phyloP scores from a whole-genome alignment of 1,284 basidiomycete species.

The Leccinum subfulvum region DNA sequence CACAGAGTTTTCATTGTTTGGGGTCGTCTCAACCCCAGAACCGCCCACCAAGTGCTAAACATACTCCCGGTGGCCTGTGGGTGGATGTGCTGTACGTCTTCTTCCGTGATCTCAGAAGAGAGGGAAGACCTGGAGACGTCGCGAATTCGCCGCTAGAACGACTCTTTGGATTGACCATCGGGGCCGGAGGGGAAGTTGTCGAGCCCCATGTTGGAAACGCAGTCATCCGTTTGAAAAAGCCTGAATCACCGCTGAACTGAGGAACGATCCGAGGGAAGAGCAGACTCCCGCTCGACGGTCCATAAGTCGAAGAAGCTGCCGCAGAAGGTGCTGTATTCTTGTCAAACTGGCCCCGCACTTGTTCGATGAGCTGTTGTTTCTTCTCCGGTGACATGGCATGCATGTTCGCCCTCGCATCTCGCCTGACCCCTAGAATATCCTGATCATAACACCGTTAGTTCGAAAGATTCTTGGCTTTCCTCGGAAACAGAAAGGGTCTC shows the following conservation, averaged over 20 bases:
- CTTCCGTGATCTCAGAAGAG: conserved; percentile 32
- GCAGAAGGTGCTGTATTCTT: conserved; percentile 28
- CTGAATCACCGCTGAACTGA: conserved; percentile 65
- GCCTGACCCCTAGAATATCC: conserved; percentile 77
- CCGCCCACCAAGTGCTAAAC: conserved; percentile 73
- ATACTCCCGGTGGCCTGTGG: conserved; percentile 71
- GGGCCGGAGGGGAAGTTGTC: conserved; percentile 34
- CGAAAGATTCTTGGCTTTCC: neutral
- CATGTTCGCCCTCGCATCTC: conserved; percentile 66
- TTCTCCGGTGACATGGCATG: conserved; percentile 61
- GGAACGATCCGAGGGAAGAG: conserved; percentile 61
- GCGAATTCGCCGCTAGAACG: conserved; percentile 42
- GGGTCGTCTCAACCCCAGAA: conserved; percentile 52
- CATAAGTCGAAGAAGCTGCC: conserved; percentile 53
- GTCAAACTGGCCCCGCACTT: conserved; percentile 36
- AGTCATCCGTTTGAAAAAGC: conserved; percentile 74
- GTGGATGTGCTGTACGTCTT: conserved; percentile 45
- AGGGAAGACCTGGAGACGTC: conserved; percentile 16
- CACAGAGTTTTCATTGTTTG: conserved; percentile 40
- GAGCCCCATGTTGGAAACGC: conserved; percentile 61
- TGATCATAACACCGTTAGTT: conserved; percentile 26
- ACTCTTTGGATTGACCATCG: conserved; percentile 28
- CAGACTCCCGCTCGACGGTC: conserved; percentile 54
- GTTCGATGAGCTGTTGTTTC: conserved; percentile 68
- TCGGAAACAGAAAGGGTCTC: neutral